phyloP scores from a whole-genome alignment of 2,329 filamentous ascomycete species.

The Blastomyces silverae region DNA sequence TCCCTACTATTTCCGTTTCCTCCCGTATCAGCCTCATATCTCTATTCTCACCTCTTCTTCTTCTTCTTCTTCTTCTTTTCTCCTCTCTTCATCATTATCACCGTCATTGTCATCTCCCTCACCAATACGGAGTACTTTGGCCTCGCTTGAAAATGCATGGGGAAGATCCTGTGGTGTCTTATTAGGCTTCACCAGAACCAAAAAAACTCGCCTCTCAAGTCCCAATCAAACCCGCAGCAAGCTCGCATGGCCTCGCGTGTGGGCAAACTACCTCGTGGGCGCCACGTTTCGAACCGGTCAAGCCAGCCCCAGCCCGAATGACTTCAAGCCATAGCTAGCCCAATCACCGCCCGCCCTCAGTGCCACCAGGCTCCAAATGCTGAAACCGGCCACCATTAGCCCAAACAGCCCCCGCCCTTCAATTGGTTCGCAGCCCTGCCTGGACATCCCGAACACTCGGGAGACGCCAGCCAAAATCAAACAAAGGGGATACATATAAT shows the following conservation, averaged over 20 bases:
- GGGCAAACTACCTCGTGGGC: conserved; percentile 7
- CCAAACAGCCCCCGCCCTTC: background rate
- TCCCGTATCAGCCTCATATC: conserved; percentile 1
- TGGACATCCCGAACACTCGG: conserved; percentile 1
- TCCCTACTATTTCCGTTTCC: background rate
- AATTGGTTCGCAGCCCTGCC: background rate
- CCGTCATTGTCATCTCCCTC: background rate
- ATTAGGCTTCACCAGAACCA: background rate
- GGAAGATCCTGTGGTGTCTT: background rate
- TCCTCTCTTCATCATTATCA: background rate
- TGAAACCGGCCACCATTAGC: conserved; percentile 8
- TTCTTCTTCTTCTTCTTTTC: background rate
- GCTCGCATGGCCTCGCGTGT: conserved; percentile 6
- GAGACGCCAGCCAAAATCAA: background rate
- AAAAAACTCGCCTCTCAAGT: background rate
- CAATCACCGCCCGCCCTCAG: background rate
- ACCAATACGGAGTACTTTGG: too few species aligned
- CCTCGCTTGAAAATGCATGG: background rate
- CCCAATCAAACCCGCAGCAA: conserved; percentile 9
- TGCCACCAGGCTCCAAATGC: background rate
- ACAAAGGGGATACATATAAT: background rate
- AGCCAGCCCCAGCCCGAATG: conserved; percentile 3
- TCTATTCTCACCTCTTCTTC: too few species aligned
- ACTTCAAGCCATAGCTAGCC: background rate
- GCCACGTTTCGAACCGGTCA: conserved; percentile 10